Evolutionary conservation across 2,329 filamentous ascomycete genomes (phyloP), one percentile per base, ranked within the genome.

Genomic region (Gnomoniopsis sp.): DNA sequence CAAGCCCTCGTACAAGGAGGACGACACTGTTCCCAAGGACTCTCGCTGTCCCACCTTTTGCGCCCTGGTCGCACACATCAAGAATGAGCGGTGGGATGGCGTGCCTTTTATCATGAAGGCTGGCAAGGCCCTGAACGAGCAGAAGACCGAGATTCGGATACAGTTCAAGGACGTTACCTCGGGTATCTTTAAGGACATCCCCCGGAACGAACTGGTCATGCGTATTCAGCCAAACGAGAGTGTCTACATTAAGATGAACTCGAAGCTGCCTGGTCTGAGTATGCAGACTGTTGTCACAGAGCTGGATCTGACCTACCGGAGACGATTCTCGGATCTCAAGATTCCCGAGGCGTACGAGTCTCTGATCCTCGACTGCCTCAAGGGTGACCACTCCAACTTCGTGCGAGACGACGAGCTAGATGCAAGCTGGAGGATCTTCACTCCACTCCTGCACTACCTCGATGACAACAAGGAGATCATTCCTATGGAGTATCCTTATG

Each of bases 231-330:
- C 95, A 69, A 99, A 99, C 80, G 95, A 99, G 84, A 96, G 91
- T 73, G 93, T 99, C 66, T 99, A 99, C 80, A 96, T 98, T 77
- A 99, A 99, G 87, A 99, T 99, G 95, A 99, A 99, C 88, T 98
- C 93, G 33, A 99, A 99, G 84, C 83, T 99, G 60, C 96, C 95
- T 21, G 95, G 95, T 69, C 82, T 99, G 69, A 98, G 92, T 81
- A 99, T 98, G 93, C 95, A 99, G 83, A 99, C 95, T 14, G 95
- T 98, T 43, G 91, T 97, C 68, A 99, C 95, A 61, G 95, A 99
- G 80, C 89, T 99, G 61, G 95, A 99, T 72, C 86, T 99, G 67
- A 99, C 96, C 64, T 99, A 99, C 83, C 88, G 96, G 73, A 88
- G 95, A 75, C 90, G 96, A 67, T 99, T 99, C 87, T 98, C 95